A percentile compares a stretch with the other conserved stretches of the same genome.
Evolutionary conservation across 257 asterid genomes (phyloP).

Genomic region (Gentiana macrophylla): DNA sequence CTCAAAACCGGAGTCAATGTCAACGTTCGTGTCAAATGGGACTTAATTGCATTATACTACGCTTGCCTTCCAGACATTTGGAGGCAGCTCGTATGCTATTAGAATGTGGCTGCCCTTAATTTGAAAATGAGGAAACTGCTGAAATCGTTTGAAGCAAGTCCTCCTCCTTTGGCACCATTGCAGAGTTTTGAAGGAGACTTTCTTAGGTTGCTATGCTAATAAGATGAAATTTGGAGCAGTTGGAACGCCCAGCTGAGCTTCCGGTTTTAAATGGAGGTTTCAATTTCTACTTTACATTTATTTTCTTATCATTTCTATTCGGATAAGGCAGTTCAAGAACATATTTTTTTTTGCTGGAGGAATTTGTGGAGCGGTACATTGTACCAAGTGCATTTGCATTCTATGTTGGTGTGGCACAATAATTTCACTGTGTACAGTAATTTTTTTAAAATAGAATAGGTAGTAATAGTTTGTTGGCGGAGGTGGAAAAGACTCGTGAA

Average conservation of each 20-base stretch:
- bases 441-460: no score
- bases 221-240: conserved; percentile 28
- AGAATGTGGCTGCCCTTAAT: conserved; percentile 85
- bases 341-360: no score
- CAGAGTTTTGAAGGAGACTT: conserved; percentile 64
- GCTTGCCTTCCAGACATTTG: conserved; percentile 89
- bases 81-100: conserved; percentile 79
- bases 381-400: no score
- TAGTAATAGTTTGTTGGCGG: no score
- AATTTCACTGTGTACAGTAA: no score
- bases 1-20: conserved; percentile 78
- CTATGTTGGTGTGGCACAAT: no score
- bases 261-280: conserved; percentile 7
- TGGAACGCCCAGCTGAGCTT: conserved; percentile 14
- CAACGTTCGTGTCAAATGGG: conserved; percentile 87
- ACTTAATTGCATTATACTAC: conserved; percentile 81
- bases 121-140: conserved; percentile 73
- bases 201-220: conserved; percentile 56
- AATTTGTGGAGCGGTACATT: no score
- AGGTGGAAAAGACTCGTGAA: no score
- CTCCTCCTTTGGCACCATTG: conserved; percentile 77
- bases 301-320: neutral
- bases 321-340: no score
- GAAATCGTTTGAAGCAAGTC: conserved; percentile 84
- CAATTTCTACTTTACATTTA: neutral